These are phyloP conservation scores for Saprolegnia parasitica DNA, from an alignment of 352 stramenopile genomes.

Conservation along the genomic window DNA sequence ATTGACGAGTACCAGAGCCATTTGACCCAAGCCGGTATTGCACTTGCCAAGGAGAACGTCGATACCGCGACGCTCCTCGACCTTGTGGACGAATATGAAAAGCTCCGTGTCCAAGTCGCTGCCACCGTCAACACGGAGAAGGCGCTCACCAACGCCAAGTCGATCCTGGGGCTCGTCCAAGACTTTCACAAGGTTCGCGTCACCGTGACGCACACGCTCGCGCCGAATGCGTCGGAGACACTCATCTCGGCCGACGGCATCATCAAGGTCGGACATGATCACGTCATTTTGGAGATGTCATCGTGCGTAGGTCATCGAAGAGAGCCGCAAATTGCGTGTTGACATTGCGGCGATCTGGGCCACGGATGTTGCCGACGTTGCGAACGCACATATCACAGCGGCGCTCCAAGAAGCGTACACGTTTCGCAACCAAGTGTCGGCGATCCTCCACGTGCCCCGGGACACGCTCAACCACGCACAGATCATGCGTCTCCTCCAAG, in stretches of 20 bases:
- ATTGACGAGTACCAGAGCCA: slow-evolving; percentile 21
- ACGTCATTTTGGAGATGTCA: not conserved
- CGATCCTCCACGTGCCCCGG: slow-evolving; percentile 1
- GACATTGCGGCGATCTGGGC: slow-evolving; percentile 3
- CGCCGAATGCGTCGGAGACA: not conserved
- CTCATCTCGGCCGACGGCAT: slow-evolving; percentile 1
- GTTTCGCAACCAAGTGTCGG: slow-evolving; percentile 8
- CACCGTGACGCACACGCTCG: not conserved
- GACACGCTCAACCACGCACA: not conserved
- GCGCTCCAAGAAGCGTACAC: slow-evolving; percentile 14
- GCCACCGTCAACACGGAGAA: slow-evolving; percentile 1
- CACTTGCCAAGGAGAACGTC: slow-evolving; percentile 12
- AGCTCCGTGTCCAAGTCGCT: slow-evolving; percentile 18
- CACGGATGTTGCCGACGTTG: not conserved
- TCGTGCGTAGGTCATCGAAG: slow-evolving; percentile 20
- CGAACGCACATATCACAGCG: not conserved
- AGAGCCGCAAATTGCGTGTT: not conserved
- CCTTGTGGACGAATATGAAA: slow-evolving; percentile 24
- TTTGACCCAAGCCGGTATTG: slow-evolving; percentile 25
- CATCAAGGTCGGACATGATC: slow-evolving; percentile 11
- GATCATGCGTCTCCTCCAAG: not conserved
- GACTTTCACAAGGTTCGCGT: slow-evolving; percentile 11
- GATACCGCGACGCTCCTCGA: slow-evolving; percentile 22
- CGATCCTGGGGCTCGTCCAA: slow-evolving; percentile 10
- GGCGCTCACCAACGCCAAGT: not conserved